Conservation (phyloP, 2,329 filamentous ascomycete genomes). For the Monilinia laxa region DNA sequence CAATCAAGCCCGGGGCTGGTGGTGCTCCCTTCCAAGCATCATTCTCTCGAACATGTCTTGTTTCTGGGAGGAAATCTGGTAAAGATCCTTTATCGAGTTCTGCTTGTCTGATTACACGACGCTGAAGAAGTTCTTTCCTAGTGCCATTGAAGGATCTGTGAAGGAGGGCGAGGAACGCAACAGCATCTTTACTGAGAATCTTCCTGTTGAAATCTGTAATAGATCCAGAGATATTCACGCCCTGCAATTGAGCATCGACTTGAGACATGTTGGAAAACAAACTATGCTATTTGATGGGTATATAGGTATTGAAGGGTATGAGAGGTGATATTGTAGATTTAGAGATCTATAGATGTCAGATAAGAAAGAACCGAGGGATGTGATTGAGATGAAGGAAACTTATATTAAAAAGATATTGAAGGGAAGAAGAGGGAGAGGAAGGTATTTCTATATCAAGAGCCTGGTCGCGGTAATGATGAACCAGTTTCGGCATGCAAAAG, state of each 20-base stretch:
- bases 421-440: slow-evolving; percentile 1
- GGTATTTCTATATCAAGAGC: slow-evolving; percentile 16
- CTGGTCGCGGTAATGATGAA: slow-evolving; percentile 18
- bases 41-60: slow-evolving; percentile 91
- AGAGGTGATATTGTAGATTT: background rate
- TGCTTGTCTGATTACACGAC: slow-evolving; percentile 80
- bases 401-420: background rate
- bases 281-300: background rate
- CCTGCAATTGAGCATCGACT: slow-evolving; percentile 76
- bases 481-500: slow-evolving; percentile 10
- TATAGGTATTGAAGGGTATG: background rate
- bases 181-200: slow-evolving; percentile 87
- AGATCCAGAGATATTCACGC: slow-evolving; percentile 80
- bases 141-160: slow-evolving; percentile 92
- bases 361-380: background rate
- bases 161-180: slow-evolving; percentile 88
- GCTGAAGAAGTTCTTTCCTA: slow-evolving; percentile 84
- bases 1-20: slow-evolving; percentile 87
- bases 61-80: slow-evolving; percentile 94
- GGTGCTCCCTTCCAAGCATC: slow-evolving; percentile 89
- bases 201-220: slow-evolving; percentile 79
- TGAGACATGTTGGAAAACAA: slow-evolving; percentile 55
- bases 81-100: slow-evolving; percentile 88
- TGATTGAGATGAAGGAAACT: background rate
- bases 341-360: background rate